Percentiles rank a stretch among this genome's conserved stretches.
Conservation (phyloP, 768 basidiomycete species). For the Asterophora lycoperdoides region DNA sequence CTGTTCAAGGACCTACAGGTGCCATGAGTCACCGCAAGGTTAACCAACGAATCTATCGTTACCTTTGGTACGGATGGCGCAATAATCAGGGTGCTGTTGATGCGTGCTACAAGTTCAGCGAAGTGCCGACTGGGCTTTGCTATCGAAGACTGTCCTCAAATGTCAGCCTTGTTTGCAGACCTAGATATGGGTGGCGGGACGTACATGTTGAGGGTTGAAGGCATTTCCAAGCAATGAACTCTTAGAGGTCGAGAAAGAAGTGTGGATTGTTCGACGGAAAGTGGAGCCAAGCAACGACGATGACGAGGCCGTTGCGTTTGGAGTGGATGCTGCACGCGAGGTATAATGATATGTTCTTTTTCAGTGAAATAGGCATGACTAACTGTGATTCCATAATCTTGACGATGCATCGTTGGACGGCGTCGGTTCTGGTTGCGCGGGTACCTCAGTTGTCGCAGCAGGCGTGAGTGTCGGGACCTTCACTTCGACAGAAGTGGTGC, state of each 20-base stretch:
- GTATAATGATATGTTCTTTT: slow-evolving; percentile 8
- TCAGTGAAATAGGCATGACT: slow-evolving; percentile 1
- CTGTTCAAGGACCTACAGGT: slow-evolving; percentile 1
- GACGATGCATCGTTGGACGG: slow-evolving; percentile 4
- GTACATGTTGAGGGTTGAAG: slow-evolving; percentile 9
- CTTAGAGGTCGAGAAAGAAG: slow-evolving; percentile 27
- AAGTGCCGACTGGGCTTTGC: slow-evolving; percentile 31
- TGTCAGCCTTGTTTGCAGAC: neutral
- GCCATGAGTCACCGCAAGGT: neutral
- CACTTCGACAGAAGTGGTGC: neutral
- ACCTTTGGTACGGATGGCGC: slow-evolving; percentile 51
- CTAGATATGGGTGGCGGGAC: neutral
- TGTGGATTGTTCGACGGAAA: slow-evolving; percentile 8
- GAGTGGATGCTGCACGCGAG: neutral
- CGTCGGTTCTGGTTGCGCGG: slow-evolving; percentile 6
- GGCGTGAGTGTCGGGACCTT: neutral
- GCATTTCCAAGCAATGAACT: slow-evolving; percentile 46
- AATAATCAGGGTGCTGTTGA: slow-evolving; percentile 62
- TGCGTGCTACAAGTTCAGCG: slow-evolving; percentile 54
- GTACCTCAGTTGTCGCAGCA: slow-evolving; percentile 9
- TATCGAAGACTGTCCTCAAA: slow-evolving; percentile 1
- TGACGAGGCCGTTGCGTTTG: slow-evolving; percentile 7
- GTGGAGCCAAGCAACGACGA: slow-evolving; percentile 27
- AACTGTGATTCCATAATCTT: slow-evolving; percentile 29
- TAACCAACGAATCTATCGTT: slow-evolving; percentile 2